Percentiles rank a stretch among this genome's conserved stretches.
Evolutionary conservation across 805 yeast species (phyloP).

Genomic region (Kockiozyma suomiensis): DNA sequence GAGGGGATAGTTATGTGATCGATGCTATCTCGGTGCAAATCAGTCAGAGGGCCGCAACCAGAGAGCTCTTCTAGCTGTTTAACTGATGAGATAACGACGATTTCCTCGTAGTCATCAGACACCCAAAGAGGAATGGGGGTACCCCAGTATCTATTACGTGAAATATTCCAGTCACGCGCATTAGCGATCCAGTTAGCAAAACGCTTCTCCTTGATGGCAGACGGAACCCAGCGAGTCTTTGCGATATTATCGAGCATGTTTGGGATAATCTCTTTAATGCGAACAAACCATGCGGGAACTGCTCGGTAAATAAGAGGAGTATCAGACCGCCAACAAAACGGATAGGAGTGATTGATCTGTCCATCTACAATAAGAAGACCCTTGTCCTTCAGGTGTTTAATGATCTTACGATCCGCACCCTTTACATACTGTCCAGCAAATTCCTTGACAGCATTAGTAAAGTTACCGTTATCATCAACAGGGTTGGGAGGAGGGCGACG

Average conservation of each 20-base stretch:
- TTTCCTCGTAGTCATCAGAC: constrained; percentile 87
- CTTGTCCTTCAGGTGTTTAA: constrained; percentile 74
- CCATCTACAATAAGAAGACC: constrained; percentile 76
- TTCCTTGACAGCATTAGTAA: constrained; percentile 72
- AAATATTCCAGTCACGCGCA: constrained; percentile 98
- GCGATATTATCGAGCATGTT: constrained; percentile 85
- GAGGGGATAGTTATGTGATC: constrained; percentile 95
- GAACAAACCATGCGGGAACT: constrained; percentile 98
- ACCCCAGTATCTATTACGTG: constrained; percentile 99
- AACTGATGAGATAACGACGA: constrained; percentile 90
- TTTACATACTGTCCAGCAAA: constrained; percentile 86
- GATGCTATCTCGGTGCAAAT: constrained; percentile 90
- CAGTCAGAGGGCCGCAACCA: constrained; percentile 75
- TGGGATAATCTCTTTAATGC: constrained; percentile 84
- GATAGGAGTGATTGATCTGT: constrained; percentile 93
- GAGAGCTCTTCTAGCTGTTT: constrained; percentile 82
- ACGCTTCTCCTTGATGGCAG: constrained; percentile 86
- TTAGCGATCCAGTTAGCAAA: constrained; percentile 97
- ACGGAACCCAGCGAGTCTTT: constrained; percentile 93
- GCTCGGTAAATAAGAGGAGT: constrained; percentile 95
- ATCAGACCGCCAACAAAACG: constrained; percentile 99
- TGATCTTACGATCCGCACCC: constrained; percentile 91
- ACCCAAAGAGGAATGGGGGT: constrained; percentile 99
- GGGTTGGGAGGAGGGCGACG: constrained; percentile 84
- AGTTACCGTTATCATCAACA: constrained; percentile 88